phyloP scores from a whole-genome alignment of 208 protist species.

The Histomonas meleagridis region DNA sequence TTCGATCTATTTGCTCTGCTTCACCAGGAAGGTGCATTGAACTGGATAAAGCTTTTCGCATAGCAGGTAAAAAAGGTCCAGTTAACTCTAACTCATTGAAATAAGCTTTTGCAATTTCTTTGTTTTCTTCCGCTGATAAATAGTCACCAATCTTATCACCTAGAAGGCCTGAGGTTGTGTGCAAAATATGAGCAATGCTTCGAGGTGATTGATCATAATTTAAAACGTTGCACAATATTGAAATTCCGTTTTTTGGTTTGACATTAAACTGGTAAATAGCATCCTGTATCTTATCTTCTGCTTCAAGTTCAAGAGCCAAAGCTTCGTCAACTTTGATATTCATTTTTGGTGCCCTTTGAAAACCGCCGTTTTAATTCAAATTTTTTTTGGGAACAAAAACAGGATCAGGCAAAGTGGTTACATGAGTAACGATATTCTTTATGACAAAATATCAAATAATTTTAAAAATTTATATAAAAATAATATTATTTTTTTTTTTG shows the following conservation, averaged over 20 bases:
- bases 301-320: neutral
- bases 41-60: neutral
- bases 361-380: no score
- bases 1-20: constrained; percentile 52
- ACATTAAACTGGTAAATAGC: neutral
- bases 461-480: no score
- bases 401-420: no score
- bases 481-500: no score
- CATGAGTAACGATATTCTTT: no score
- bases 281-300: neutral
- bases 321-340: no score
- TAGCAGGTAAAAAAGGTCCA: neutral
- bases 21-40: constrained; percentile 46
- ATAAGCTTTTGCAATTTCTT: neutral
- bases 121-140: neutral
- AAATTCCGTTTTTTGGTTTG: neutral
- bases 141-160: neutral
- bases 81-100: neutral
- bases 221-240: neutral
- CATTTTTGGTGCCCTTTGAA: no score
- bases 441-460: no score
- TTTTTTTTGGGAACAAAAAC: no score
- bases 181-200: neutral
- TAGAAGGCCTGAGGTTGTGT: neutral
- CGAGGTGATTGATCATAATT: neutral